Percentiles rank a stretch among this genome's conserved stretches.
These are phyloP conservation scores for Hanseniaspora mollemarum DNA, from an alignment of 805 yeast species.

Conservation along the genomic window DNA sequence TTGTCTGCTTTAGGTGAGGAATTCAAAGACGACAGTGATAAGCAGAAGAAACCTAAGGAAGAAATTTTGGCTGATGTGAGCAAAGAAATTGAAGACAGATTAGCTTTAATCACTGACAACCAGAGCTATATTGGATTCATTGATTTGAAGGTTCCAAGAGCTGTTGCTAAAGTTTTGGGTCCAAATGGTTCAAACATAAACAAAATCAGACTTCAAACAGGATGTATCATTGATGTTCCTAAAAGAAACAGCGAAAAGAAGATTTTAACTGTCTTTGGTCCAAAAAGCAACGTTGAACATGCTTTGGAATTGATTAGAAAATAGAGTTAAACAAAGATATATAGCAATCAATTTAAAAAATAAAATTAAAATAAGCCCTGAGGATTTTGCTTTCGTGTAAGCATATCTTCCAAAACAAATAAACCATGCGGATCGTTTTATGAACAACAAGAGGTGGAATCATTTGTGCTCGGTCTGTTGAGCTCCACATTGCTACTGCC, in stretches of 20 bases:
- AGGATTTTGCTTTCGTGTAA: no score
- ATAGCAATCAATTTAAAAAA: background rate
- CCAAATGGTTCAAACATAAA: constrained; percentile 61
- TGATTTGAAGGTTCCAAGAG: constrained; percentile 41
- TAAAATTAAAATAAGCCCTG: no score
- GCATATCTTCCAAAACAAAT: no score
- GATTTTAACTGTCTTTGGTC: constrained; percentile 51
- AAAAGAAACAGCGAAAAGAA: constrained; percentile 43
- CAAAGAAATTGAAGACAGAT: constrained; percentile 37
- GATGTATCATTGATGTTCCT: constrained; percentile 54
- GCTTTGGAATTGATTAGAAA: constrained; percentile 36
- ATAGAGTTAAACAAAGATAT: constrained; percentile 17
- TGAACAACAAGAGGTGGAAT: constrained; percentile 34
- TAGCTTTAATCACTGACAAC: constrained; percentile 38
- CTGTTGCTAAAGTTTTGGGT: constrained; percentile 59
- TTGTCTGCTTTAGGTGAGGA: constrained; percentile 24
- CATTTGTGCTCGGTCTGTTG: constrained; percentile 37
- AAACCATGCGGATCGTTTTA: constrained; percentile 19
- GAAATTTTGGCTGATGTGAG: constrained; percentile 29
- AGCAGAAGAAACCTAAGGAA: constrained; percentile 41
- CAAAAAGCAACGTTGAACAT: constrained; percentile 41
- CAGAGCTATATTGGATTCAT: constrained; percentile 45
- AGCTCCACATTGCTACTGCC: constrained; percentile 27
- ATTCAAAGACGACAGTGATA: constrained; percentile 24
- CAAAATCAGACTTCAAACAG: constrained; percentile 47